Evolutionary conservation across 495 filamentous ascomycete species (phyloP).

Genomic region (Penicillium dipodomyicola): DNA sequence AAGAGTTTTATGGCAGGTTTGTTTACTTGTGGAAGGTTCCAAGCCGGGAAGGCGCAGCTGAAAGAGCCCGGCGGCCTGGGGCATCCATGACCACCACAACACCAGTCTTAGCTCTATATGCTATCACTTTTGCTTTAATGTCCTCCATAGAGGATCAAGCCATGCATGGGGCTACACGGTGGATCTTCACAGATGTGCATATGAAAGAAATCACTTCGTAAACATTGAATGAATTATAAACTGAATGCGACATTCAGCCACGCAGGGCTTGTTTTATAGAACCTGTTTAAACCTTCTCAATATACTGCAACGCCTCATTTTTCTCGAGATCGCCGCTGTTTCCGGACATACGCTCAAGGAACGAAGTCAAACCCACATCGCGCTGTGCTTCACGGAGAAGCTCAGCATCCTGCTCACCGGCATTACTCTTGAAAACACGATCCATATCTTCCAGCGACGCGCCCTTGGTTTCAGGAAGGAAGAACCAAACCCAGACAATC

Average conservation of each 20-base stretch:
- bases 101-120: no score
- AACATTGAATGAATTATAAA: constrained; percentile 1
- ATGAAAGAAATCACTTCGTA: constrained; percentile 2
- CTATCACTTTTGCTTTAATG: no score
- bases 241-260: background rate
- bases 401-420: constrained; percentile 36
- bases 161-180: background rate
- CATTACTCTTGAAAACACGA: constrained; percentile 43
- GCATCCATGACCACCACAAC: no score
- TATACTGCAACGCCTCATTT: constrained; percentile 22
- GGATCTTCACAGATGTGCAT: background rate
- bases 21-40: no score
- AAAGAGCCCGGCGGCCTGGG: no score
- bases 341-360: constrained; percentile 22
- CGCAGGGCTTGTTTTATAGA: background rate
- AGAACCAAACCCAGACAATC: constrained; percentile 46
- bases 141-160: no score
- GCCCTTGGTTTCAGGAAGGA: constrained; percentile 56
- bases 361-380: constrained; percentile 28
- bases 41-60: no score
- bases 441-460: constrained; percentile 69
- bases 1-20: no score
- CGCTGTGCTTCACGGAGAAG: constrained; percentile 30
- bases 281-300: constrained; percentile 21
- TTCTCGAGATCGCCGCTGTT: constrained; percentile 23